Evolutionary conservation across 176 grass and related monocot genomes (phyloP).

Genomic region (Panicum miliaceum): DNA sequence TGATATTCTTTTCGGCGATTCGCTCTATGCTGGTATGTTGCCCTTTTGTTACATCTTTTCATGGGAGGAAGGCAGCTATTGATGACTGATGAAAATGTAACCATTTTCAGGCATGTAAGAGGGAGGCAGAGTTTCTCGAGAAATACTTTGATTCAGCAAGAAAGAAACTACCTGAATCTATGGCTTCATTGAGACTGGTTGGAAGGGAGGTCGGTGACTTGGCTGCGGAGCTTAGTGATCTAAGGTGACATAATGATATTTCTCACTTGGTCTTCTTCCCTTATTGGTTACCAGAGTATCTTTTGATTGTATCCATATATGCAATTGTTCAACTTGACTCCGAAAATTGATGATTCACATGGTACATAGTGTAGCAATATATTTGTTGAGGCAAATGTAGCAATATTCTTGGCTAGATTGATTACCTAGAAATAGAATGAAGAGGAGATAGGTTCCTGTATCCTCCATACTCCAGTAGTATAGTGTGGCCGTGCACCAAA

Average conservation of each 20-base stretch:
- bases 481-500: neutral
- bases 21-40: slow-evolving; percentile 61
- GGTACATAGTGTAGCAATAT: neutral
- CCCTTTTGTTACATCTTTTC: neutral
- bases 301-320: slow-evolving; percentile 13
- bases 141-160: slow-evolving; percentile 60
- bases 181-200: slow-evolving; percentile 70
- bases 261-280: neutral
- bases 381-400: neutral
- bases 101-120: slow-evolving; percentile 57
- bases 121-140: slow-evolving; percentile 61
- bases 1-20: slow-evolving; percentile 64
- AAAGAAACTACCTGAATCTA: slow-evolving; percentile 69
- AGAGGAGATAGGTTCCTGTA: neutral
- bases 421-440: neutral
- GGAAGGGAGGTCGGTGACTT: slow-evolving; percentile 75
- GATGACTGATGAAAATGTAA: slow-evolving; percentile 4
- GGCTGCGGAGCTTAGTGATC: slow-evolving; percentile 62
- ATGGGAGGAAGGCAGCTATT: neutral
- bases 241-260: slow-evolving; percentile 51
- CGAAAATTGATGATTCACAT: neutral
- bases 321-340: neutral
- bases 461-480: neutral
- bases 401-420: slow-evolving; percentile 21
- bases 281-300: neutral